Conservation (phyloP, 106 monocot genomes). For the Dendrobium nobile region DNA sequence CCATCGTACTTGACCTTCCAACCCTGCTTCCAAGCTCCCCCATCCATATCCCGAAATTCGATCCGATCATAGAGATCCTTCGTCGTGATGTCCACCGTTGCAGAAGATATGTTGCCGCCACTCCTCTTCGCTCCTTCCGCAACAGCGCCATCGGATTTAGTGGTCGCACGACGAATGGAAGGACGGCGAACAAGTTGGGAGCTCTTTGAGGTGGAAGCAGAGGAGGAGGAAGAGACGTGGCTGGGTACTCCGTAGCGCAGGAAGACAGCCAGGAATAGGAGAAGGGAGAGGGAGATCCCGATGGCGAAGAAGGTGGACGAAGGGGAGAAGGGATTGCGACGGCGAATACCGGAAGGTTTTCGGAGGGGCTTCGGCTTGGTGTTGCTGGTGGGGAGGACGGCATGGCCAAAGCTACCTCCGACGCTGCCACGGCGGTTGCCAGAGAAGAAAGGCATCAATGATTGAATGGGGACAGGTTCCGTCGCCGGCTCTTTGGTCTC, state of each 20-base stretch:
- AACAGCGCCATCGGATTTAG: constrained; percentile 4
- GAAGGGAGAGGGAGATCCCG: constrained; percentile 43
- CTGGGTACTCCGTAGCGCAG: constrained; percentile 43
- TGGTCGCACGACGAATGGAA: constrained; percentile 20
- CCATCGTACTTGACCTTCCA: constrained; percentile 71
- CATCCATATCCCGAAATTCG: constrained; percentile 70
- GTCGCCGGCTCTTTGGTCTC: background rate
- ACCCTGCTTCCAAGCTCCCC: constrained; percentile 96
- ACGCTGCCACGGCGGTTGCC: constrained; percentile 53
- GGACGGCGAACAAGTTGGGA: constrained; percentile 19
- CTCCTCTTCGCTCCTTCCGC: background rate
- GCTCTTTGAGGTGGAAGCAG: constrained; percentile 3
- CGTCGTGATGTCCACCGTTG: constrained; percentile 81
- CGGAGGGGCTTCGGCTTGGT: constrained; percentile 13
- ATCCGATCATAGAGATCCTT: constrained; percentile 93
- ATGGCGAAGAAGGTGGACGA: constrained; percentile 47
- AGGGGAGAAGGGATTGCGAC: constrained; percentile 10
- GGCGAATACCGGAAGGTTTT: constrained; percentile 20
- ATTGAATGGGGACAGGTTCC: background rate
- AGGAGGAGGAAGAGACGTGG: constrained; percentile 20
- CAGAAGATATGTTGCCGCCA: constrained; percentile 13
- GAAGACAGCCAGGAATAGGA: constrained; percentile 47
- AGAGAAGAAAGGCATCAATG: constrained; percentile 11
- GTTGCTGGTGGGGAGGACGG: constrained; percentile 46
- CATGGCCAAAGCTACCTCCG: constrained; percentile 16